Evolutionary conservation across 106 monocot genomes (phyloP).

Genomic region (Platanthera guangdongensis): DNA sequence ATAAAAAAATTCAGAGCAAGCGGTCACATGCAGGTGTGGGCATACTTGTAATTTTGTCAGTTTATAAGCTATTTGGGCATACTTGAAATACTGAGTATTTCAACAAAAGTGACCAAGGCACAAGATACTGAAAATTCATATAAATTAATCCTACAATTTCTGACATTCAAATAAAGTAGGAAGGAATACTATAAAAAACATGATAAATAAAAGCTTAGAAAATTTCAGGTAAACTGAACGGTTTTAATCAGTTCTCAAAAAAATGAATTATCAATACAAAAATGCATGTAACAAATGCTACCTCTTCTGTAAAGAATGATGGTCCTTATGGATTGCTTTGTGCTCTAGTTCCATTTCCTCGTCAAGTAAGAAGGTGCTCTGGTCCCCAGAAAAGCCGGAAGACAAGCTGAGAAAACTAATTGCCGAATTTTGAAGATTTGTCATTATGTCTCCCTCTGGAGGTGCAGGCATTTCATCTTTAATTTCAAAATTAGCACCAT

Average conservation of each 20-base stretch:
- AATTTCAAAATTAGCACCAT: conserved; percentile 10
- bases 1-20: too few relatives aligned
- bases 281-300: conserved; percentile 7
- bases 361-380: conserved; percentile 86
- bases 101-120: neutral
- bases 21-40: too few relatives aligned
- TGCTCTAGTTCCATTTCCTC: conserved; percentile 82
- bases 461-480: conserved; percentile 7
- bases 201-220: neutral
- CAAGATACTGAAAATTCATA: neutral
- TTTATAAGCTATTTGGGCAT: too few relatives aligned
- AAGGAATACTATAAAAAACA: neutral
- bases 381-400: conserved; percentile 33
- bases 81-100: neutral
- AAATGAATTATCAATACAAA: neutral
- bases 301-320: conserved; percentile 38
- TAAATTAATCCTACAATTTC: neutral
- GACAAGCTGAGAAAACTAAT: conserved; percentile 25
- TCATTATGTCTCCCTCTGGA: conserved; percentile 8
- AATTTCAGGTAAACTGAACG: neutral
- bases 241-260: too few relatives aligned
- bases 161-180: neutral
- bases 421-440: conserved; percentile 16
- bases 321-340: conserved; percentile 17
- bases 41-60: too few relatives aligned